A percentile compares a stretch with the other conserved stretches of the same genome.
phyloP scores from a whole-genome alignment of 164 flowering plant genomes.

The Umbellularia californica region DNA sequence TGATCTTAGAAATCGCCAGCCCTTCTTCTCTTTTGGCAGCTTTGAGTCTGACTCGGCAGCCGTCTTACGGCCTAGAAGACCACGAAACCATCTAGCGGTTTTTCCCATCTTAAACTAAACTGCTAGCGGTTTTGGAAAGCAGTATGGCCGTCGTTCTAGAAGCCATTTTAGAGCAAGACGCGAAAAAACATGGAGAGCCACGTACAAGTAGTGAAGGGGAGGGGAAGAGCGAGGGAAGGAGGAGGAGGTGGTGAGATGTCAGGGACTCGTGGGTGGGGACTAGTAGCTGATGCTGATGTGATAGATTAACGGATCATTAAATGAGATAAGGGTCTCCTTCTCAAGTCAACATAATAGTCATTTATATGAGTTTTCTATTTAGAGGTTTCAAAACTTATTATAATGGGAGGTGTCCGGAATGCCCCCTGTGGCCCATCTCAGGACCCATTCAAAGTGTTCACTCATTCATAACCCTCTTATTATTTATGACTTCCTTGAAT shows the following conservation, averaged over 20 bases:
- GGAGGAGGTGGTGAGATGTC: background rate
- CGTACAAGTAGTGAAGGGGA: background rate
- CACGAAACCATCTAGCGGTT: conserved; percentile 45
- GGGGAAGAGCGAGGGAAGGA: no score
- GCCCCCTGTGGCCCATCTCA: no score
- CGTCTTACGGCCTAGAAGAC: conserved; percentile 43
- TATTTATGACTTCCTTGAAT: no score
- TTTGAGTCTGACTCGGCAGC: conserved; percentile 3
- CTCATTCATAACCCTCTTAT: no score
- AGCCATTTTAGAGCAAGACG: no score
- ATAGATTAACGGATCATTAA: no score
- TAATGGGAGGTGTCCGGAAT: background rate
- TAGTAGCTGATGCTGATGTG: no score
- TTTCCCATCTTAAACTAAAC: conserved; percentile 35
- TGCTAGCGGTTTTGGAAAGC: background rate
- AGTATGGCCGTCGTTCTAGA: background rate
- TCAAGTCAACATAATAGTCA: no score
- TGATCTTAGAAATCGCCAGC: conserved; percentile 37
- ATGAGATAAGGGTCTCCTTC: no score
- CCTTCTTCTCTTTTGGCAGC: conserved; percentile 27
- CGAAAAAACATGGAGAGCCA: background rate
- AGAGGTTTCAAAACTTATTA: background rate
- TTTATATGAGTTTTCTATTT: no score
- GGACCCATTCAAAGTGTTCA: no score
- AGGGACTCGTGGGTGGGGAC: no score